Evolutionary conservation across 805 yeast genomes (phyloP).

Genomic region (Lipomyces lipofer): DNA sequence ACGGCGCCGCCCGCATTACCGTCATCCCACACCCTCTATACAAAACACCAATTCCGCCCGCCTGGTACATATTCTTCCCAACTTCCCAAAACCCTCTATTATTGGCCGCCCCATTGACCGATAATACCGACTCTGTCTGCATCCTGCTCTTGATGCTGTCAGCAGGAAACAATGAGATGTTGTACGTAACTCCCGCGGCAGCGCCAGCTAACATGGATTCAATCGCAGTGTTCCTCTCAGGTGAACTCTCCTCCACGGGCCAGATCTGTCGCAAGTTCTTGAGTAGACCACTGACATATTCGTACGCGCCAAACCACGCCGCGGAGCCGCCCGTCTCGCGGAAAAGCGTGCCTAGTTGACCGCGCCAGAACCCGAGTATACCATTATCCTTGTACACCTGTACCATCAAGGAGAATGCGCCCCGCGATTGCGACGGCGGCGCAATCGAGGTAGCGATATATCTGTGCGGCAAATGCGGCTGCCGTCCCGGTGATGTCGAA

Average conservation of each 20-base stretch:
- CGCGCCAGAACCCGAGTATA: constrained; percentile 77
- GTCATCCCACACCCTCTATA: constrained; percentile 88
- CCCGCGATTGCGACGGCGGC: constrained; percentile 14
- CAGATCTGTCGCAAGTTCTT: not conserved
- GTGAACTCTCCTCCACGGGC: constrained; percentile 4
- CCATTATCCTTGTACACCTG: constrained; percentile 56
- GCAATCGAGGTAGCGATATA: not conserved
- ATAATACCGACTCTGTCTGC: constrained; percentile 58
- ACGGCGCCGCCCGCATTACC: constrained; percentile 77
- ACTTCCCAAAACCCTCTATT: constrained; percentile 43
- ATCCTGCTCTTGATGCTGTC: constrained; percentile 87
- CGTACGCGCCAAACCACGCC: constrained; percentile 92
- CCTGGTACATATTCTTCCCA: constrained; percentile 44
- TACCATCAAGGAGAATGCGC: constrained; percentile 36
- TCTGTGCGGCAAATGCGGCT: not conserved
- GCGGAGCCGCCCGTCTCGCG: constrained; percentile 90
- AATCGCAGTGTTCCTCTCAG: constrained; percentile 43
- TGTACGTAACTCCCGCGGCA: constrained; percentile 78
- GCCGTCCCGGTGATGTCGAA: not conserved
- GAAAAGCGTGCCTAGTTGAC: constrained; percentile 75
- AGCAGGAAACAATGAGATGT: constrained; percentile 78
- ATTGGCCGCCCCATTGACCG: constrained; percentile 37
- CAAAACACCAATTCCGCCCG: constrained; percentile 68
- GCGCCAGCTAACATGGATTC: constrained; percentile 80
- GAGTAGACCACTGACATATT: constrained; percentile 48